Evolutionary conservation across 768 basidiomycete species (phyloP), one percentile per base, ranked within the genome.

Genomic region (Suillus clintonianus): DNA sequence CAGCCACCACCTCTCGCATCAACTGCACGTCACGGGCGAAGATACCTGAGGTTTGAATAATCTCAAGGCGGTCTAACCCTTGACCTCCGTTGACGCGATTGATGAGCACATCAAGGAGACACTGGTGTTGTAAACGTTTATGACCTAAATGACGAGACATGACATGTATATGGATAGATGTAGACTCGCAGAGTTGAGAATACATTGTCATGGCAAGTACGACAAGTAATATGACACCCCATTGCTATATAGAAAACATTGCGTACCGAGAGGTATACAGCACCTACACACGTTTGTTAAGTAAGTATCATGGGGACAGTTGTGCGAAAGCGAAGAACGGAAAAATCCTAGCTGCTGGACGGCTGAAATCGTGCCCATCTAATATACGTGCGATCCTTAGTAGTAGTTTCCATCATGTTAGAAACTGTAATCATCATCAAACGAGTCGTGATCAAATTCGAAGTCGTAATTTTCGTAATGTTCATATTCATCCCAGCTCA

Each of bases 1-100:
- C 48, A 7, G 30, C 59, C 19, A 60, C 59, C 24, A 60, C 59
- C 53, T 60, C 59, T 60, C 9, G 45, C 59, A 60, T 17, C 14
- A 50, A 60, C 24, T 27, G 0, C 22, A 37, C 32, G 10, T 60
- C 48, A 9, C 27, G 17, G 22, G 24, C 27, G 15, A 14, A 8
- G 10, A 60, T n/a, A n/a, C n/a, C n/a, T n/a, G n/a, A n/a, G n/a
- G n/a, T n/a, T n/a, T n/a, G n/a, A n/a, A n/a, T n/a, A n/a, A n/a
- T n/a, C n/a, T n/a, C n/a, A n/a, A n/a, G n/a, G n/a, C n/a, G n/a
- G n/a, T n/a, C n/a, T n/a, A n/a, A n/a, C n/a, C n/a, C n/a, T n/a
- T n/a, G n/a, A n/a, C n/a, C n/a, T n/a, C n/a, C n/a, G n/a, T n/a
- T n/a, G n/a, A n/a, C n/a, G n/a, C n/a, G n/a, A n/a, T n/a, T n/a